phyloP scores from a whole-genome alignment of 2,329 filamentous ascomycete species.

The Apiospora arundinis region DNA sequence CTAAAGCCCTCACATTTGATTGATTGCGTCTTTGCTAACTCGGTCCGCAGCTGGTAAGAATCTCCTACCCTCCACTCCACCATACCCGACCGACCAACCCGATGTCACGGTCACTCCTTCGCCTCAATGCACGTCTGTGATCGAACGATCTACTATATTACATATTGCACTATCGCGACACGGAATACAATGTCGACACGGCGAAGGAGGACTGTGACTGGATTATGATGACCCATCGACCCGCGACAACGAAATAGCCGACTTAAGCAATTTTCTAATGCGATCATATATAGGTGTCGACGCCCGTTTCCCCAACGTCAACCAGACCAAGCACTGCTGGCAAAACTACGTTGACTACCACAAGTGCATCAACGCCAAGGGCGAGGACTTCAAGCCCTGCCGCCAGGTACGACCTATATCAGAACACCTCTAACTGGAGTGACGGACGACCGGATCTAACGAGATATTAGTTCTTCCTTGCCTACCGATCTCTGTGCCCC shows the following conservation, averaged over 20 bases:
- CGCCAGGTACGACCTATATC: conserved; percentile 72
- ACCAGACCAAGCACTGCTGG: conserved; percentile 99
- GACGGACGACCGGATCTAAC: not conserved
- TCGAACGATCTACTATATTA: not conserved
- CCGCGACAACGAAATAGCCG: not conserved
- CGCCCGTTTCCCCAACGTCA: conserved; percentile 97
- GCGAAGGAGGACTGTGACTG: conserved; percentile 33
- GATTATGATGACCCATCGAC: conserved; percentile 41
- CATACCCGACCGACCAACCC: not conserved
- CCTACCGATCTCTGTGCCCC: conserved; percentile 97
- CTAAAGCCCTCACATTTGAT: conserved; percentile 46
- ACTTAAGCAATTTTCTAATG: conserved; percentile 11
- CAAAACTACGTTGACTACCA: conserved; percentile 99
- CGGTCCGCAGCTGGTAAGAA: conserved; percentile 26
- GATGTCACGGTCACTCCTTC: not conserved
- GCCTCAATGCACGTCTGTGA: conserved; percentile 10
- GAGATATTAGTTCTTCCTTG: conserved; percentile 80
- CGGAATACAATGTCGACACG: conserved; percentile 24
- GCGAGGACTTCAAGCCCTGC: conserved; percentile 97
- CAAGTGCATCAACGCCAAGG: conserved; percentile 99
- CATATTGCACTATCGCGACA: not conserved
- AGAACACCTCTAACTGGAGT: not conserved
- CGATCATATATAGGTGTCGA: conserved; percentile 82
- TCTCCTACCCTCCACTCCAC: conserved; percentile 14
- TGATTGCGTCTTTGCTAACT: conserved; percentile 34